A percentile compares a stretch with the other conserved stretches of the same genome.
Evolutionary conservation across 2,329 filamentous ascomycete genomes (phyloP).

Genomic region (Paecilomyces variotii): DNA sequence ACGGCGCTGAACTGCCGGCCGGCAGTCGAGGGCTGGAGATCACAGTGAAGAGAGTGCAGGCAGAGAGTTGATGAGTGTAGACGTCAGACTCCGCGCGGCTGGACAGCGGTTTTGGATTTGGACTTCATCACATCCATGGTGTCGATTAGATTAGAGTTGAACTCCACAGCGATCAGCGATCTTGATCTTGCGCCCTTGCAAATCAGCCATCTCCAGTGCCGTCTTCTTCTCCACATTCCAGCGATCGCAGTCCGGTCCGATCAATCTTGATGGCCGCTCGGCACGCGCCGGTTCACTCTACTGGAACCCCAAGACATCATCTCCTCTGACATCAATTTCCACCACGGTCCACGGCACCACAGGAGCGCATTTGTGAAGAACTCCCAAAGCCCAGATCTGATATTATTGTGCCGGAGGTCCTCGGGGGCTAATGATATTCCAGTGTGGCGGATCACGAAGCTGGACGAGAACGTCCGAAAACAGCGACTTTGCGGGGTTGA

Average conservation of each 20-base stretch:
- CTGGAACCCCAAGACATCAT: background rate
- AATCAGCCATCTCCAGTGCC: background rate
- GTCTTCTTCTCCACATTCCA: background rate
- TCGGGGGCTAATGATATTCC: background rate
- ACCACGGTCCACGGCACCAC: background rate
- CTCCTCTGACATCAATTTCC: background rate
- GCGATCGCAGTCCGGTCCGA: background rate
- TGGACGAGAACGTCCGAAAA: background rate
- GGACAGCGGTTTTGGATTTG: background rate
- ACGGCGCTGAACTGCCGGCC: constrained; percentile 14
- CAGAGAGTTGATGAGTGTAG: background rate
- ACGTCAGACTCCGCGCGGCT: background rate
- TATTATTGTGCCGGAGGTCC: background rate
- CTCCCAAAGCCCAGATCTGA: background rate
- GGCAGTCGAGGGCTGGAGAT: constrained; percentile 16
- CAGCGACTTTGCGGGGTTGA: background rate
- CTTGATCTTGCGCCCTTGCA: background rate
- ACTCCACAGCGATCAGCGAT: background rate
- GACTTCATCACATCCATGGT: background rate
- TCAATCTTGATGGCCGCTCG: background rate
- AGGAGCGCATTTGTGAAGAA: background rate
- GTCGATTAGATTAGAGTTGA: background rate
- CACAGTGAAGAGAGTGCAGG: constrained; percentile 3
- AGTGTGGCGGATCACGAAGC: background rate
- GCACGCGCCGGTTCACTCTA: background rate